A percentile compares a stretch with the other conserved stretches of the same genome.
Conservation (phyloP, 2,329 filamentous ascomycete genomes). For the Trichoderma sp. region DNA sequence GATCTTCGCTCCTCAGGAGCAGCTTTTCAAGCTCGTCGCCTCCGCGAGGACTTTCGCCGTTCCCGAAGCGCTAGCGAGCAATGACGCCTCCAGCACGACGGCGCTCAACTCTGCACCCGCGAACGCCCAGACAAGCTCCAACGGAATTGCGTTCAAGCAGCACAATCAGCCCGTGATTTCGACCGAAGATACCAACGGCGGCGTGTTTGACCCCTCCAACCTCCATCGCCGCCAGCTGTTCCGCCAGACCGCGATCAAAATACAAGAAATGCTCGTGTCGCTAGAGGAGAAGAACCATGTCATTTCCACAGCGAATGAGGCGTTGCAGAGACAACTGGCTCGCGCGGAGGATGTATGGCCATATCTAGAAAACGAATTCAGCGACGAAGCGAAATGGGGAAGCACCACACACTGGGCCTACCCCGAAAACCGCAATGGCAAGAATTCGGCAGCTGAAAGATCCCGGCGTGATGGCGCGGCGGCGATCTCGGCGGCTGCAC, state of each 20-base stretch:
- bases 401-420: slow-evolving; percentile 96
- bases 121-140: slow-evolving; percentile 50
- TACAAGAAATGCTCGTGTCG: slow-evolving; percentile 82
- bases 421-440: slow-evolving; percentile 71
- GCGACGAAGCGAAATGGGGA: slow-evolving; percentile 89
- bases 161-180: slow-evolving; percentile 39
- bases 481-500: slow-evolving; percentile 72
- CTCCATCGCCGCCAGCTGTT: slow-evolving; percentile 70
- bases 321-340: slow-evolving; percentile 76
- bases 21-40: slow-evolving; percentile 72
- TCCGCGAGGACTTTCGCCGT: slow-evolving; percentile 54
- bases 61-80: slow-evolving; percentile 44
- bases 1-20: slow-evolving; percentile 82
- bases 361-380: slow-evolving; percentile 83
- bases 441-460: slow-evolving; percentile 66
- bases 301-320: slow-evolving; percentile 86
- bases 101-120: slow-evolving; percentile 46
- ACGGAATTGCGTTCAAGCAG: slow-evolving; percentile 37
- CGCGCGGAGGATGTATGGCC: slow-evolving; percentile 87
- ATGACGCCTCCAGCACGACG: slow-evolving; percentile 43
- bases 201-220: slow-evolving; percentile 55
- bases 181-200: slow-evolving; percentile 43
- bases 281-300: slow-evolving; percentile 98
- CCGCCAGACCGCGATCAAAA: slow-evolving; percentile 71
- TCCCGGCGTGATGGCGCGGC: slow-evolving; percentile 76